Evolutionary conservation across 176 grass and related monocot genomes (phyloP).

Genomic region (Microstegium vimineum): DNA sequence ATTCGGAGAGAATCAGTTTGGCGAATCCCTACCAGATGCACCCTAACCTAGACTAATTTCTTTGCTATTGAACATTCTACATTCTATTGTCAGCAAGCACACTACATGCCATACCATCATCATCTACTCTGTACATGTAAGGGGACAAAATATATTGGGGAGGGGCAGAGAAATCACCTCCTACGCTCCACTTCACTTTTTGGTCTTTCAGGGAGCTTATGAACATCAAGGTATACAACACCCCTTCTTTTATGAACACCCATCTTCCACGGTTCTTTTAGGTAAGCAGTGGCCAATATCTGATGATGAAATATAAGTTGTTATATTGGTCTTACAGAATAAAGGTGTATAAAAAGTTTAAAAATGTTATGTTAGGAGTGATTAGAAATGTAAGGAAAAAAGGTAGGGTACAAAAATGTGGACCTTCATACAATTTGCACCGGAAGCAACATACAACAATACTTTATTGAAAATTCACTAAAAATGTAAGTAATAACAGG

Average conservation of each 20-base stretch:
- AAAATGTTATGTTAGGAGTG: not conserved
- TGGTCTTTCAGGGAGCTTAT: conserved; percentile 92
- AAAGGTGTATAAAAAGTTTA: conserved; percentile 3
- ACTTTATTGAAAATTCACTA: conserved; percentile 1
- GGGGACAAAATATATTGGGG: not conserved
- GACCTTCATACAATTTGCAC: conserved; percentile 5
- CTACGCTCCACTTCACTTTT: conserved; percentile 60
- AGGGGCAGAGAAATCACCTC: conserved; percentile 45
- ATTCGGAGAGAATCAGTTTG: not conserved
- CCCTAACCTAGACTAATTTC: not conserved
- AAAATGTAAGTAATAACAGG: conserved; percentile 19
- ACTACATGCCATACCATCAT: not conserved
- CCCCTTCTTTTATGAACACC: conserved; percentile 90
- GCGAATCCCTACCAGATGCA: not conserved
- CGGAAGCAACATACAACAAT: conserved; percentile 15
- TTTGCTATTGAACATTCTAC: not conserved
- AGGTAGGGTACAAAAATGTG: not conserved
- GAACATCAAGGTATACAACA: conserved; percentile 97
- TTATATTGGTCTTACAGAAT: conserved; percentile 15
- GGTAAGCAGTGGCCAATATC: conserved; percentile 92
- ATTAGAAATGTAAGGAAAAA: not conserved
- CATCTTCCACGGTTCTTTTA: conserved; percentile 99
- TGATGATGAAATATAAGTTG: conserved; percentile 33
- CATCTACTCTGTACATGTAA: not conserved
- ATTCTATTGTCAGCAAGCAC: not conserved